Base-by-base conservation (phyloP, 805 yeast species). In the Teunomyces kruisii region DNA sequence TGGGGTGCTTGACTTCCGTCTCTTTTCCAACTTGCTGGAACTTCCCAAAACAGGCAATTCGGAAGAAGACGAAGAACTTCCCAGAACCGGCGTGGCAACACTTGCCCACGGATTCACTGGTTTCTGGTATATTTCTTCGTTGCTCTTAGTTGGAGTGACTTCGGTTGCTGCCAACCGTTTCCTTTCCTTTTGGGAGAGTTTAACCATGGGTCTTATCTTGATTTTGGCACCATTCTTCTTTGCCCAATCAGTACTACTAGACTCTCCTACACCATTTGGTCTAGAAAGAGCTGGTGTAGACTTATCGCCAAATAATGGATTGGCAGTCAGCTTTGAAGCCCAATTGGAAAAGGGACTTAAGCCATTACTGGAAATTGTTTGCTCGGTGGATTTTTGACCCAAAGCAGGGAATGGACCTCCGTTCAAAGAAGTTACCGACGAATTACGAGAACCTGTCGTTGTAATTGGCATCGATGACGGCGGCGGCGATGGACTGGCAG, bases 121-220 rank as follows among this genome's bases (percentile, higher is more conserved):
- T 14, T 16, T 10, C 22, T 3, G 30, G 16, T 22, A 10, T 12
- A 16, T 12, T 15, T 38, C 40, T 15, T 38, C 32, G 6, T 38
- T 38, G 9, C 14, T 24, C 14, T 26, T 38, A 6, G 13, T 31
- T 27, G 40, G 14, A 9, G 9, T 26, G 19, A 28, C 22, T n/a
- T 28, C 32, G 13, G 40, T 12, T 6, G 42, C 27, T 16, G 42
- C 68, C 50, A 70, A 52, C 46, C 67, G 72, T 56, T 76, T 79
- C 32, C 87, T 61, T 50, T 81, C 86, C 54, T 80, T 80, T 50
- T 84, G 88, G 1, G 88, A 81, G 12, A 79, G 54, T 48, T 76
- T 75, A 27, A 64, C 57, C 15, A 67, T 61, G 0, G 75, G 68
- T 1, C 65, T 65, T 15, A 74, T 55, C 43, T 62, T 64, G 2